phyloP scores from a whole-genome alignment of 2,329 filamentous ascomycete genomes.

The Proliferodiscus dingleyae region DNA sequence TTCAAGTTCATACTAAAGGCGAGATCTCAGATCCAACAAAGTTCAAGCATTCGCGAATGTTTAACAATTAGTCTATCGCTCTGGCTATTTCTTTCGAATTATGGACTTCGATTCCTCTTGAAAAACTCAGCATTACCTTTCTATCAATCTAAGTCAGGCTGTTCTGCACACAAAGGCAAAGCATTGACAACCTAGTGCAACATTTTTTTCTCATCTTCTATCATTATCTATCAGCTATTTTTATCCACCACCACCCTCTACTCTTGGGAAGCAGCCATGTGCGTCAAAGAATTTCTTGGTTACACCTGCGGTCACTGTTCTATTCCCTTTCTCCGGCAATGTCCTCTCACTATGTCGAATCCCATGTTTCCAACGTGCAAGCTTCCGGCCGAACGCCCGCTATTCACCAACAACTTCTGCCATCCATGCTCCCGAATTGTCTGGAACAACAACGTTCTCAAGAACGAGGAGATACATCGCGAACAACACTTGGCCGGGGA shows the following conservation, averaged over 20 bases:
- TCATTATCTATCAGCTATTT: background rate
- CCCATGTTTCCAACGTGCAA: slow-evolving; percentile 25
- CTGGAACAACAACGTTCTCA: slow-evolving; percentile 27
- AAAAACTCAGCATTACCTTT: too few species aligned
- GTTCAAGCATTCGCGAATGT: too few species aligned
- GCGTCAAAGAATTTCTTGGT: slow-evolving; percentile 41
- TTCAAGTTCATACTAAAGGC: too few species aligned
- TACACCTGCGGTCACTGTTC: slow-evolving; percentile 46
- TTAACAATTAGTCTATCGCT: too few species aligned
- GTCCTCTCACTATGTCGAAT: slow-evolving; percentile 32
- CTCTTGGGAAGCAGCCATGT: slow-evolving; percentile 36
- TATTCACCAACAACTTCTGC: slow-evolving; percentile 23
- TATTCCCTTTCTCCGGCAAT: slow-evolving; percentile 36
- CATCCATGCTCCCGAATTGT: slow-evolving; percentile 27
- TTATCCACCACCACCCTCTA: background rate
- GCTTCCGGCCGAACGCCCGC: slow-evolving; percentile 23
- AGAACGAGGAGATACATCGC: slow-evolving; percentile 24
- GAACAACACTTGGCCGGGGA: slow-evolving; percentile 18
- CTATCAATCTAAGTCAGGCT: too few species aligned
- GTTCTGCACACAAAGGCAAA: too few species aligned
- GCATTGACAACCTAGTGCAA: too few species aligned
- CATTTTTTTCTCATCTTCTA: background rate
- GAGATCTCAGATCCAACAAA: too few species aligned
- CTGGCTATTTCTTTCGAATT: too few species aligned
- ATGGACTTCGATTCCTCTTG: too few species aligned